Evolutionary conservation across 1,139 yeast genomes (phyloP), one percentile per base, ranked within the genome.

Genomic region (Hansenula lynferdii): DNA sequence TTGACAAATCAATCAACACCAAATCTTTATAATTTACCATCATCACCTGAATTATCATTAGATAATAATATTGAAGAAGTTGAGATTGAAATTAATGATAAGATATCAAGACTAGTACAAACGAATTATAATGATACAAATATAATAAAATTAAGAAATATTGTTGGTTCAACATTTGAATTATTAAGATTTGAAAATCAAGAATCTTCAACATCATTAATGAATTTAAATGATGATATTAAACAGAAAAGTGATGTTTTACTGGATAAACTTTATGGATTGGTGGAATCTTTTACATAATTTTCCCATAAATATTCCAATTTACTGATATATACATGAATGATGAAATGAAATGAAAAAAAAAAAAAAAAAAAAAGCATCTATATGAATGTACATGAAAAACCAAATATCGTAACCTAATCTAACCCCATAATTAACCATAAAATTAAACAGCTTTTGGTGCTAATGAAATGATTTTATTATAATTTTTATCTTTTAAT

Each of bases 391-490:
- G 15, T 24, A 24, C 29, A 11, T 16, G 20, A 16, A 8, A 26
- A 26, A 10, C 10, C 10, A 14, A 17, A 27, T n/a, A n/a, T n/a
- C n/a, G n/a, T n/a, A n/a, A n/a, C n/a, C n/a, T n/a, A n/a, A n/a
- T n/a, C n/a, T n/a, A n/a, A n/a, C n/a, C n/a, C n/a, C n/a, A n/a
- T n/a, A n/a, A n/a, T n/a, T n/a, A 26, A 5, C 16, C 31, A 19
- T 11, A n/a, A 31, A 19, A 25, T 20, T 28, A 48, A 8, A 53
- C 41, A 18, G 87, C 85, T 64, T 86, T 81, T 52, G 96, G 95
- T 16, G 98, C 97, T 60, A 92, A 75, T 11, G 97, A 75, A 34
- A 89, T 87, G 42, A 92, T 81, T 68, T 92, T 92, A 66, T 80
- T 84, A 64, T 75, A 89, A 45, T 87, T 85, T 65, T 80, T 80